phyloP scores from a whole-genome alignment of 768 basidiomycete genomes.

The Terana coerulea region DNA sequence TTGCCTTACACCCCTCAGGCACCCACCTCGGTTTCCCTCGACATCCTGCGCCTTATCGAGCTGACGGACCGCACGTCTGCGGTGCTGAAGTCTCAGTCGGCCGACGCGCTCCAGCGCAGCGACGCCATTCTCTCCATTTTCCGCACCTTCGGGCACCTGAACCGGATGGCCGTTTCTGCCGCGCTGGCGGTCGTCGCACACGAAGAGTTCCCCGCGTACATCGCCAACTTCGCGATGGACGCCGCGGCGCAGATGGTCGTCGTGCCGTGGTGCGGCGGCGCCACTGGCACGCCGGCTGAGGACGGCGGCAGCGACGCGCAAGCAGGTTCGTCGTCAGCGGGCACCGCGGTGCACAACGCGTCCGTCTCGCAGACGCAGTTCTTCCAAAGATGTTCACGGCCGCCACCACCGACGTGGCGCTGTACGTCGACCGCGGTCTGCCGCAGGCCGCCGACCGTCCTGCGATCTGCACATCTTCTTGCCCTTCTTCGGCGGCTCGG shows the following conservation, averaged over 20 bases:
- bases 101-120: conserved; percentile 61
- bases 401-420: conserved; percentile 70
- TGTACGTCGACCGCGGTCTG: conserved; percentile 78
- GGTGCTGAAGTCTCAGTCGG: conserved; percentile 76
- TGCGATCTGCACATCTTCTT: conserved; percentile 65
- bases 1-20: too few species aligned
- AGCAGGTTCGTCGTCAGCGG: conserved; percentile 6
- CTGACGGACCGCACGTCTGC: conserved; percentile 85
- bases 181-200: conserved; percentile 71
- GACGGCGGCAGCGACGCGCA: neutral
- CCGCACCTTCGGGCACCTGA: conserved; percentile 73
- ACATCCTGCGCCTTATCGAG: conserved; percentile 86
- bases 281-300: conserved; percentile 5
- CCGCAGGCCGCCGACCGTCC: conserved; percentile 26
- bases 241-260: conserved; percentile 70
- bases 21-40: conserved; percentile 39
- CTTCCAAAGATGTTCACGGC: conserved; percentile 78
- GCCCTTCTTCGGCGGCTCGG: conserved; percentile 93
- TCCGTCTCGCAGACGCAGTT: conserved; percentile 75
- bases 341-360: conserved; percentile 44
- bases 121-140: conserved; percentile 75
- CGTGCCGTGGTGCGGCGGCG: conserved; percentile 67
- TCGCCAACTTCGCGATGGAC: conserved; percentile 56
- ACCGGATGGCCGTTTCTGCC: conserved; percentile 60
- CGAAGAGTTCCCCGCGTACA: conserved; percentile 65